A percentile compares a stretch with the other conserved stretches of the same genome.
Conservation (phyloP, 2,329 filamentous ascomycete species). For the Coleophoma cylindrospora region DNA sequence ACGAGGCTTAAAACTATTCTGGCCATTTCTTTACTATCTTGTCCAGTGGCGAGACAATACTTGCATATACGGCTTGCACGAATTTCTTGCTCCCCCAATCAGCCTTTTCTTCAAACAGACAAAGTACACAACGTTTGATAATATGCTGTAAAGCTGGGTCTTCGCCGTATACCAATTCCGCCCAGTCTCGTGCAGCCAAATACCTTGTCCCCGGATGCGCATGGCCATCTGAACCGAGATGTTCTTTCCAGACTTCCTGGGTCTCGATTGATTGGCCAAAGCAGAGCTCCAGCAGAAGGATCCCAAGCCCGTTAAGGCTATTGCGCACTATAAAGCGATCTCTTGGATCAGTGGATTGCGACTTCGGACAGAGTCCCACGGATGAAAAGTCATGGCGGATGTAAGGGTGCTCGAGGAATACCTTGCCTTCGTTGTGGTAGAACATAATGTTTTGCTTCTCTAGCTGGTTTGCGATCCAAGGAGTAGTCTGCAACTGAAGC, state of each 20-base stretch:
- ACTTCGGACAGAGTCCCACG: background rate
- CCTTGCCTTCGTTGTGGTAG: slow-evolving; percentile 4
- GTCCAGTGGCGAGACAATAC: slow-evolving; percentile 16
- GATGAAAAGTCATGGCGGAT: slow-evolving; percentile 9
- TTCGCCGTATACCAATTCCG: slow-evolving; percentile 13
- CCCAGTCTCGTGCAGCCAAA: slow-evolving; percentile 15
- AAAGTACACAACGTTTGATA: slow-evolving; percentile 15
- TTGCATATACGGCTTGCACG: slow-evolving; percentile 15
- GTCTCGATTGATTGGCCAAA: slow-evolving; percentile 18
- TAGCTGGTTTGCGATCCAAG: slow-evolving; percentile 15
- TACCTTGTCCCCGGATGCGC: slow-evolving; percentile 10
- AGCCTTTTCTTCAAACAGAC: slow-evolving; percentile 13
- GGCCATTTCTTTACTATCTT: background rate
- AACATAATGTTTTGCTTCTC: slow-evolving; percentile 20
- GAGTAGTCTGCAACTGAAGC: slow-evolving; percentile 17
- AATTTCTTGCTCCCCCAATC: slow-evolving; percentile 17
- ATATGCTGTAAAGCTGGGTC: slow-evolving; percentile 12
- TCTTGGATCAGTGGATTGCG: background rate
- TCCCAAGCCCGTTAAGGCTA: slow-evolving; percentile 14
- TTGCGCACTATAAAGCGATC: slow-evolving; percentile 5
- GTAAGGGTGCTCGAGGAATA: slow-evolving; percentile 15
- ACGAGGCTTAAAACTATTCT: too few species aligned
- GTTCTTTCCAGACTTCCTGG: slow-evolving; percentile 7
- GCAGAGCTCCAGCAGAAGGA: slow-evolving; percentile 20
- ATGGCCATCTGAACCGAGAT: slow-evolving; percentile 11